phyloP scores from a whole-genome alignment of 2,329 filamentous ascomycete species.

The Botrytis tulipae region DNA sequence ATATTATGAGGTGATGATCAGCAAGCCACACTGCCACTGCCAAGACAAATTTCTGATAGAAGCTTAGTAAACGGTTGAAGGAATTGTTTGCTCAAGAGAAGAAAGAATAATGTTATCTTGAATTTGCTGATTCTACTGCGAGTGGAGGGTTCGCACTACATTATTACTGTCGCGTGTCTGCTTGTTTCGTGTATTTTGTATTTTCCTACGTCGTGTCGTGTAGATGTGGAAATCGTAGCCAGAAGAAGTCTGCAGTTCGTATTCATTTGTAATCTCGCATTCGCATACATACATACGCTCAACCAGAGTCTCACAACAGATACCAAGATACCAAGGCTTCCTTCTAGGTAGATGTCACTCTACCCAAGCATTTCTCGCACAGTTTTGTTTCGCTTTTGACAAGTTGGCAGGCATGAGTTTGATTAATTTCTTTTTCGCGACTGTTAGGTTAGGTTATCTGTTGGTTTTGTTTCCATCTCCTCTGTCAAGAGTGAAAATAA shows the following conservation, averaged over 20 bases:
- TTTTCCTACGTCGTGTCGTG: neutral
- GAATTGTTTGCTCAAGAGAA: neutral
- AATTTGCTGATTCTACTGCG: neutral
- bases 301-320: neutral
- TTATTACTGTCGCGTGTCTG: neutral
- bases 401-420: neutral
- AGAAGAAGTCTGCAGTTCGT: neutral
- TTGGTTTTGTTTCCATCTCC: neutral
- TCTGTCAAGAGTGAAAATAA: neutral
- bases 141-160: neutral
- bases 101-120: neutral
- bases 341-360: neutral
- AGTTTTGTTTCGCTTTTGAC: neutral
- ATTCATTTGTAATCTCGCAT: neutral
- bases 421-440: neutral
- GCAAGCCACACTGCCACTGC: neutral
- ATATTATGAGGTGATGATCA: constrained; percentile 3
- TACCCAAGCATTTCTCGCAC: neutral
- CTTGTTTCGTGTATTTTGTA: neutral
- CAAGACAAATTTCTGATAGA: neutral
- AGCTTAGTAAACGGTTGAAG: neutral
- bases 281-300: neutral
- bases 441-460: too few species aligned
- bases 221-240: neutral
- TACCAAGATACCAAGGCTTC: constrained; percentile 4